A percentile compares a stretch with the other conserved stretches of the same genome.
Conservation (phyloP, 164 flowering plant genomes). For the Kalanchoe fedtschenkoi region DNA sequence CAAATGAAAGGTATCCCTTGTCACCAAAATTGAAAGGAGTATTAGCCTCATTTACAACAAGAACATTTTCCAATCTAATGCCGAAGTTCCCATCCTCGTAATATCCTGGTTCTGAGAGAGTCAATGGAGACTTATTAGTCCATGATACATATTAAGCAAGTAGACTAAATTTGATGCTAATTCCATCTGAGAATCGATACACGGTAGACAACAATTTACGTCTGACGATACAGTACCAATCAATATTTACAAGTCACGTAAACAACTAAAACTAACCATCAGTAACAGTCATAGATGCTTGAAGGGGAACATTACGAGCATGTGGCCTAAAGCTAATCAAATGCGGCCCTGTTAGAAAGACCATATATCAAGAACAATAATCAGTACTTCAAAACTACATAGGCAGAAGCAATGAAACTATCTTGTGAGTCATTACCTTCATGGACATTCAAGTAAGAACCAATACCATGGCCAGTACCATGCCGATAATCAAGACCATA, state of each 20-base stretch:
- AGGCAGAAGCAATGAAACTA: background rate
- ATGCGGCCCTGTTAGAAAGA: constrained; percentile 27
- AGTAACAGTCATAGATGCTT: constrained; percentile 91
- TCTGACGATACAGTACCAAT: background rate
- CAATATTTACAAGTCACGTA: background rate
- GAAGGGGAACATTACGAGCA: constrained; percentile 71
- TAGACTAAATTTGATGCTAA: background rate
- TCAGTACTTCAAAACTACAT: too few species aligned
- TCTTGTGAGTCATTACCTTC: constrained; percentile 42
- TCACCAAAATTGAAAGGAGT: constrained; percentile 87
- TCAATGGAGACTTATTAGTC: background rate
- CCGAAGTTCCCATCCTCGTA: constrained; percentile 96
- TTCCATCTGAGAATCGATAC: background rate
- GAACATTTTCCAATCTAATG: constrained; percentile 94
- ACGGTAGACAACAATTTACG: background rate
- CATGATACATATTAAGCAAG: background rate
- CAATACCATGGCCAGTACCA: constrained; percentile 98
- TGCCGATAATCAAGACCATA: constrained; percentile 97
- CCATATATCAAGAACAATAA: too few species aligned
- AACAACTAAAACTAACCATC: constrained; percentile 53
- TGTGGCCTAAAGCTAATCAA: constrained; percentile 74
- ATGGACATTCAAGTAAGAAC: constrained; percentile 89
- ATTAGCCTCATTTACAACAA: constrained; percentile 72
- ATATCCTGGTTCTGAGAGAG: constrained; percentile 87
- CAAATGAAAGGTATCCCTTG: constrained; percentile 81